phyloP scores from a whole-genome alignment of 2,329 filamentous ascomycete genomes.

The Falciphora oryzae region DNA sequence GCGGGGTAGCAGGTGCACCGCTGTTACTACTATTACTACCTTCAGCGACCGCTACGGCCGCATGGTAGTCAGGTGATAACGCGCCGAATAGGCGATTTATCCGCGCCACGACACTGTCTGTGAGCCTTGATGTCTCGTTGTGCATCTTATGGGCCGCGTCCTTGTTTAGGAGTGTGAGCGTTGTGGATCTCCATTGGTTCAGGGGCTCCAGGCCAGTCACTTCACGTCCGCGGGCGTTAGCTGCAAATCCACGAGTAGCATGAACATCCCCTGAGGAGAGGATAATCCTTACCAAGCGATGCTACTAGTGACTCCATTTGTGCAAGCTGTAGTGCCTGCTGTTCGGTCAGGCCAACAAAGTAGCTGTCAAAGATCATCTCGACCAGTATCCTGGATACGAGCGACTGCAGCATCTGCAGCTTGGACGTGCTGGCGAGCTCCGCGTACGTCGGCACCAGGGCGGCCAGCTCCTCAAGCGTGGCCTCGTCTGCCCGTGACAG shows the following conservation, averaged over 20 bases:
- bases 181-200: slow-evolving; percentile 63
- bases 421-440: slow-evolving; percentile 48
- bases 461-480: slow-evolving; percentile 35
- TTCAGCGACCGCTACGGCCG: slow-evolving; percentile 18
- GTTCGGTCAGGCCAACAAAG: slow-evolving; percentile 54
- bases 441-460: slow-evolving; percentile 53
- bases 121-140: slow-evolving; percentile 36
- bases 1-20: neutral
- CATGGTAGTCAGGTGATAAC: slow-evolving; percentile 33
- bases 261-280: neutral
- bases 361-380: slow-evolving; percentile 57
- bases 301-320: slow-evolving; percentile 41
- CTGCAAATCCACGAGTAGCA: slow-evolving; percentile 11
- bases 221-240: neutral
- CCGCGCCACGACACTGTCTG: slow-evolving; percentile 37
- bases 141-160: slow-evolving; percentile 42
- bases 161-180: slow-evolving; percentile 52
- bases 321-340: slow-evolving; percentile 46
- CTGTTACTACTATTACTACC: slow-evolving; percentile 16
- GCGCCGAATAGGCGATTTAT: slow-evolving; percentile 44
- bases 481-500: slow-evolving; percentile 34
- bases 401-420: slow-evolving; percentile 56
- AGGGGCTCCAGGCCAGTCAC: slow-evolving; percentile 29
- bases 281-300: slow-evolving; percentile 31
- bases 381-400: slow-evolving; percentile 54